Conservation (phyloP, 805 yeast genomes). For the Blastobotrys mokoenaii region DNA sequence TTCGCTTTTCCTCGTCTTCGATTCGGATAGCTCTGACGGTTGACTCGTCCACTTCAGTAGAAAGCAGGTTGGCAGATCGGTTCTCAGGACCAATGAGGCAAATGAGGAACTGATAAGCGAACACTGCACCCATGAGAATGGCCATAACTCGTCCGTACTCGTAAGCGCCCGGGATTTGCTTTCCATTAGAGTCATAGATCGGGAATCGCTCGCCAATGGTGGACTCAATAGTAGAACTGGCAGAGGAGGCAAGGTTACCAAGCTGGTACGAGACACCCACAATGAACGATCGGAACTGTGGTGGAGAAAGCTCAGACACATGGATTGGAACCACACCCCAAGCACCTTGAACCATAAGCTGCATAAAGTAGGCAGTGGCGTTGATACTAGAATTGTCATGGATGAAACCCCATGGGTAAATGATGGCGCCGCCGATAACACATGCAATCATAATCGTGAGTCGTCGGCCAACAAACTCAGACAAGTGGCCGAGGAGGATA, state of each 20-base stretch:
- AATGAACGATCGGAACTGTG: constrained; percentile 52
- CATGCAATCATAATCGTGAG: constrained; percentile 44
- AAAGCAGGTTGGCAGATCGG: constrained; percentile 14
- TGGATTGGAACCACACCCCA: constrained; percentile 69
- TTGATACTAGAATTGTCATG: constrained; percentile 38
- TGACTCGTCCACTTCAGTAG: constrained; percentile 11
- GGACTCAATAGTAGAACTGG: constrained; percentile 63
- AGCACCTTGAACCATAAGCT: constrained; percentile 60
- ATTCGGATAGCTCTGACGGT: background rate
- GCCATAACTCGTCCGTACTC: constrained; percentile 69
- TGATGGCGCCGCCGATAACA: constrained; percentile 47
- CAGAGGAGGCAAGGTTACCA: constrained; percentile 66
- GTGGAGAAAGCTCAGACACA: constrained; percentile 57
- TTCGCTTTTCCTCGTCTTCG: background rate
- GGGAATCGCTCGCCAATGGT: constrained; percentile 56
- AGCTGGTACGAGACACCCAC: constrained; percentile 60
- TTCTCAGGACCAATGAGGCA: constrained; percentile 52
- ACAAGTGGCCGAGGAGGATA: constrained; percentile 45
- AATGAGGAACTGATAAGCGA: constrained; percentile 41
- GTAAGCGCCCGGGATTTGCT: constrained; percentile 28
- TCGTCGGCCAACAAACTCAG: constrained; percentile 55
- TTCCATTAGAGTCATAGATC: constrained; percentile 30
- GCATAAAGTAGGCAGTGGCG: constrained; percentile 57
- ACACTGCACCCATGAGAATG: constrained; percentile 58
- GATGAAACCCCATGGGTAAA: constrained; percentile 54